Base-by-base conservation (phyloP, 331 rosid species). In the Acacia pycnantha region DNA sequence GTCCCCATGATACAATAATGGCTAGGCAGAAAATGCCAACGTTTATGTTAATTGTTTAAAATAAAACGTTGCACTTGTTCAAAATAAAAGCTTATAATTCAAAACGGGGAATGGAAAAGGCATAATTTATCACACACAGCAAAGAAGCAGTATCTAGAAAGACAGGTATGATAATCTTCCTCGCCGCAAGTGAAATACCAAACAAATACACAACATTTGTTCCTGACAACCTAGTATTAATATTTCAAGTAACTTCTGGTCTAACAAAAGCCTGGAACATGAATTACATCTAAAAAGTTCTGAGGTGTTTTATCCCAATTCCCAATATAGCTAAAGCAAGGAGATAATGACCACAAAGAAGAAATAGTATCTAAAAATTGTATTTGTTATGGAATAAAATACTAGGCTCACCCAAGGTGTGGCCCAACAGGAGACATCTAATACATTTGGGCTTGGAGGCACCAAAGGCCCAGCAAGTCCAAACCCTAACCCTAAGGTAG, bases 211-310 rank as follows among this genome's bases (percentile, higher is more conserved):
- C 18, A 8, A 26, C 50, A 31, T 29, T 73, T 48, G 44, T 48
- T 50, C 61, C 44, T 46, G 59, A 59, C 47, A 73, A 12, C 35
- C 51, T 72, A 59, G 19, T 62, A 27, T 62, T 70, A 72, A 22
- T 48, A 68, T 58, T 31, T 69, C 67, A 59, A 41, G 41, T 40
- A 66, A 53, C 18, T 81, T 62, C 61, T 33, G 50, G 83, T 21
- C 37, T 5, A 61, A 72, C 51, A 62, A 35, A 71, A 71, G 59
- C 24, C 76, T 14, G 2, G 15, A 24, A 24, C 10, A 47, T 15
- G 15, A 73, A 50, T 33, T 53, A 61, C 19, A 26, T 70, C 64
- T 40, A 31, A 76, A 76, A 43, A 21, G 24, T 31, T 41, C 8
- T n/a, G 1, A 77, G 56, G 35, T 18, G 24, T 41, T 18, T 67